Conservation (phyloP, 2,329 filamentous ascomycete genomes). For the Ophiostoma tasmaniense region DNA sequence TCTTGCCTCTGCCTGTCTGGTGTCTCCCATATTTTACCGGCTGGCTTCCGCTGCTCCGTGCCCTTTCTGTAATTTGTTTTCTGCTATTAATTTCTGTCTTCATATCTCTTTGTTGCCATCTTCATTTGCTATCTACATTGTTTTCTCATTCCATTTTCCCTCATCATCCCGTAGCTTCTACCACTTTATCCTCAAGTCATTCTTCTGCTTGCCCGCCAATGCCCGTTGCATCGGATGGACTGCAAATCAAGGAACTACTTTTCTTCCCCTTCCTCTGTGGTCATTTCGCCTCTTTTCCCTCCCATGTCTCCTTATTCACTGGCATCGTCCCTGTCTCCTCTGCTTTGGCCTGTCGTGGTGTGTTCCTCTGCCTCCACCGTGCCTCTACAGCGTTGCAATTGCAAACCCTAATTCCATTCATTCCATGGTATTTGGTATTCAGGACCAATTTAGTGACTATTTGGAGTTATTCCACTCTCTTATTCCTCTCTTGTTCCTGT, state of each 20-base stretch:
- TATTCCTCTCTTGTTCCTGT: not conserved
- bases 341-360: not conserved
- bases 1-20: too few relatives aligned
- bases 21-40: not conserved
- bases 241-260: not conserved
- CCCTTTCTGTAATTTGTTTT: not conserved
- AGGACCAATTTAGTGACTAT: not conserved
- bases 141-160: not conserved
- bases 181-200: not conserved
- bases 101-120: not conserved
- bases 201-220: not conserved
- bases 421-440: not conserved
- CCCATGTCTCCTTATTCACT: not conserved
- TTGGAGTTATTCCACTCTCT: not conserved
- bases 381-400: constrained; percentile 4
- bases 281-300: not conserved
- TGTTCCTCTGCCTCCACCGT: not conserved
- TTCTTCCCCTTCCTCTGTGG: not conserved
- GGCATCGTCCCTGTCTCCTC: not conserved
- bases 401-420: constrained; percentile 5
- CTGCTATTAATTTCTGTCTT: too few relatives aligned
- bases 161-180: not conserved
- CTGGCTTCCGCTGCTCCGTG: not conserved
- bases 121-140: not conserved
- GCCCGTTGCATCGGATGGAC: not conserved